Evolutionary conservation across 176 grass and related monocot species (phyloP).

Genomic region (Triticum monococcum): DNA sequence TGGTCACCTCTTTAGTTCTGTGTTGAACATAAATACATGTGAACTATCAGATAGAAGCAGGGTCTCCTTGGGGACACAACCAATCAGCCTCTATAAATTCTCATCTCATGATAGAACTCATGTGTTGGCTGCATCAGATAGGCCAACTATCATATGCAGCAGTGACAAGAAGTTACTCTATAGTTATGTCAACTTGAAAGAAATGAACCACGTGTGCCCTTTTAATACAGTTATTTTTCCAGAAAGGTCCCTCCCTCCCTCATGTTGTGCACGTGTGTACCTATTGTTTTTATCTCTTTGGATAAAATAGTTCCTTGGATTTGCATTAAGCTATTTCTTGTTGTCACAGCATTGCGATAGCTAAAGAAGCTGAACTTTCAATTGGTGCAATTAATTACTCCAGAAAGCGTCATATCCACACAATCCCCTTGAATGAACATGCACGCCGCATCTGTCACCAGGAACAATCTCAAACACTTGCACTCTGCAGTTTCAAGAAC

Average conservation of each 20-base stretch:
- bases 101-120: slow-evolving; percentile 80
- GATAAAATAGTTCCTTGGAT: not conserved
- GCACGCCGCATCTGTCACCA: too few species aligned
- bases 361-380: too few species aligned
- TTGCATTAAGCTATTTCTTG: slow-evolving; percentile 19
- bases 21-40: slow-evolving; percentile 64
- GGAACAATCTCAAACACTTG: too few species aligned
- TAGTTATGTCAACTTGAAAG: slow-evolving; percentile 98
- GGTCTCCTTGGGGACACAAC: slow-evolving; percentile 88
- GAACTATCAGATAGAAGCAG: slow-evolving; percentile 79
- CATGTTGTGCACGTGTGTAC: not conserved
- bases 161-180: slow-evolving; percentile 98
- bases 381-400: too few species aligned
- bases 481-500: too few species aligned
- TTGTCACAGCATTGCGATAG: not conserved
- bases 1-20: slow-evolving; percentile 87
- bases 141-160: slow-evolving; percentile 91
- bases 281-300: not conserved
- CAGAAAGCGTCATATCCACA: too few species aligned
- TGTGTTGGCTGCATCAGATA: slow-evolving; percentile 93
- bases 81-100: slow-evolving; percentile 87
- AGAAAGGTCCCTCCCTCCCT: slow-evolving; percentile 54
- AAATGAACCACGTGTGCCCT: slow-evolving; percentile 92
- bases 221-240: slow-evolving; percentile 93
- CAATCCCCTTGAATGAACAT: too few species aligned